Evolutionary conservation across 768 basidiomycete genomes (phyloP).

Genomic region (Kwoniella dendrophila): DNA sequence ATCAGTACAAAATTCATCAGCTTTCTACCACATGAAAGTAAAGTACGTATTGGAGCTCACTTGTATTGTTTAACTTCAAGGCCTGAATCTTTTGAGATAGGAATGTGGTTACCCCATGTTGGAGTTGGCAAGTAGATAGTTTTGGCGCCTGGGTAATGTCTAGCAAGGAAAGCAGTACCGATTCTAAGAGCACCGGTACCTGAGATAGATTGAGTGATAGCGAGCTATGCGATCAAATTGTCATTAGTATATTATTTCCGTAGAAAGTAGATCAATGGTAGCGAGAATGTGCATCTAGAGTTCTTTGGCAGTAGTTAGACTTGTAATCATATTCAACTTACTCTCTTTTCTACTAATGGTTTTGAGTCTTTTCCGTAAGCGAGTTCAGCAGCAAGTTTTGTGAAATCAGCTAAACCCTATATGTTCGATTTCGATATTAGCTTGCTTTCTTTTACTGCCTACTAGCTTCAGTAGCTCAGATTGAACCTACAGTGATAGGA

Average conservation of each 20-base stretch:
- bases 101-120: constrained; percentile 92
- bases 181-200: constrained; percentile 97
- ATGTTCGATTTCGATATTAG: neutral
- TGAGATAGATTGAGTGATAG: constrained; percentile 90
- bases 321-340: no score
- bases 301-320: no score
- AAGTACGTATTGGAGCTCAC: constrained; percentile 19
- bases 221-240: constrained; percentile 61
- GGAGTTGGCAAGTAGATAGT: constrained; percentile 84
- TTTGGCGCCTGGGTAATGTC: constrained; percentile 75
- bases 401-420: constrained; percentile 77
- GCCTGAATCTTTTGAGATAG: constrained; percentile 87
- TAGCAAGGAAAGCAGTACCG: constrained; percentile 86
- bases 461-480: neutral
- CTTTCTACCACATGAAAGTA: neutral
- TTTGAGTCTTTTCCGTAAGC: constrained; percentile 80
- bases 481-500: constrained; percentile 68
- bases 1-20: neutral
- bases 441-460: neutral
- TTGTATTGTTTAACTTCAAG: constrained; percentile 80
- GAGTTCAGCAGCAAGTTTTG: constrained; percentile 79
- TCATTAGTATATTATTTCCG: no score
- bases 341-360: constrained; percentile 67
- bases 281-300: no score
- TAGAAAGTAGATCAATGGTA: no score